Percentiles rank a stretch among this genome's conserved stretches.
Evolutionary conservation across 1,284 basidiomycete genomes (phyloP).

Genomic region (Pterula multifida): DNA sequence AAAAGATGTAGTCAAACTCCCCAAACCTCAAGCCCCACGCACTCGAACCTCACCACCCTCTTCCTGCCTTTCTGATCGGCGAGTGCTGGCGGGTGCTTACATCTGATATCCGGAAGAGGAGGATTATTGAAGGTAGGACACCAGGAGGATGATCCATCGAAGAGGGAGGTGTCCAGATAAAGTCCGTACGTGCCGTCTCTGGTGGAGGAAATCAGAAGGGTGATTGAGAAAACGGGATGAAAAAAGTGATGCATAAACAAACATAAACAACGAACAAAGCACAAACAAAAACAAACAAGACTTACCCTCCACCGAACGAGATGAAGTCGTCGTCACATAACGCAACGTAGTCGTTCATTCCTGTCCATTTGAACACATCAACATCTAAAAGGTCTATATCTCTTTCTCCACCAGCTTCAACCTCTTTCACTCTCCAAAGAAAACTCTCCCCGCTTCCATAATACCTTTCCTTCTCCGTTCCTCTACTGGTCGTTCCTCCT

Average conservation of each 20-base stretch:
- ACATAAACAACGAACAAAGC: no score
- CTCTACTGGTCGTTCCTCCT: slow-evolving; percentile 22
- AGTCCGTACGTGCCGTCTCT: neutral
- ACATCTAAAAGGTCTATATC: neutral
- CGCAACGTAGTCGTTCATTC: neutral
- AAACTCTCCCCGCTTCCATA: slow-evolving; percentile 67
- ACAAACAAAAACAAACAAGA: no score
- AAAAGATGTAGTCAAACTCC: no score
- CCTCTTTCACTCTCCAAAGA: neutral
- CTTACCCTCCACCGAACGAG: slow-evolving; percentile 1
- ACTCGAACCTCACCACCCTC: slow-evolving; percentile 1
- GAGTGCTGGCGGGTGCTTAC: neutral
- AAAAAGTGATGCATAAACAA: no score
- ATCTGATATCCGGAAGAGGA: neutral
- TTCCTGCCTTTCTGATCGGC: neutral
- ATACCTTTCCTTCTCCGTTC: slow-evolving; percentile 32
- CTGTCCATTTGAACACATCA: slow-evolving; percentile 1
- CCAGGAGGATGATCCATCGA: neutral
- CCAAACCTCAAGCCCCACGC: neutral
- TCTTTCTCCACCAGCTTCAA: neutral
- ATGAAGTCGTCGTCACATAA: neutral
- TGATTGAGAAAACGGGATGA: neutral
- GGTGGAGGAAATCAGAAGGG: neutral
- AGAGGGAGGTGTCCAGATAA: neutral
- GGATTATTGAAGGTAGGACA: neutral